Evolutionary conservation across 169 alveolate genomes (phyloP), one percentile per base, ranked within the genome.

Genomic region (Cyclospora cayetanensis): DNA sequence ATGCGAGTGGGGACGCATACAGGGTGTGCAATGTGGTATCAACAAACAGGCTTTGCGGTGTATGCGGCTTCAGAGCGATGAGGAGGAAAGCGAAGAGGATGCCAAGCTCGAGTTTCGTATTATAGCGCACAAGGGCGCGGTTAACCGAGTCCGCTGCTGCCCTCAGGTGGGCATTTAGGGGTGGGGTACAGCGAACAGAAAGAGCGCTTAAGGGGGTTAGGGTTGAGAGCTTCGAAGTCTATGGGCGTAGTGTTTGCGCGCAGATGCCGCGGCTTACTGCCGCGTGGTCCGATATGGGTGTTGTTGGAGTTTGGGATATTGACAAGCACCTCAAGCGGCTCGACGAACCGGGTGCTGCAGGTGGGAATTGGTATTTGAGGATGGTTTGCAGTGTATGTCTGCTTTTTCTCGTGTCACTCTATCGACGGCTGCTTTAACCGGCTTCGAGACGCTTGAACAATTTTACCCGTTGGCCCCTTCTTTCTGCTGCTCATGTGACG

Each of bases 251-350:
- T 20, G 70, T 55, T 55, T 55, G 63, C 22, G 1, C 41, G 3
- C 87, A 77, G 80, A 82, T 91, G 88, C 63, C 41, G 1, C 91
- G 70, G 5, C 87, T 91, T 22, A 87, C 82, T 25, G 94, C 94
- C 22, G 84, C 91, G 41, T 91, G 94, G 94, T 52, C 94, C 0
- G 94, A 91, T 20, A 4, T 27, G 53, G 91, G 91, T 12, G 84
- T 25, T 2, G 94, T 91, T 31, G 27, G 39, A 41, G 68, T 80
- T 63, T 91, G 91, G 91, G 90, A 91, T 37, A 37, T 91, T 25
- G 79, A 34, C 50, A 25, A 77, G 83, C 91, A 91, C 39, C 43
- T 91, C 42, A 35, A 91, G 74, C 50, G 89, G 29, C 76, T 90
- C 50, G 93, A 90, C 72, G 65, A 43, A n/a, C 90, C 90, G 12